Evolutionary conservation across 306 rosid genomes (phyloP).

Genomic region (Vigna nakashimae): DNA sequence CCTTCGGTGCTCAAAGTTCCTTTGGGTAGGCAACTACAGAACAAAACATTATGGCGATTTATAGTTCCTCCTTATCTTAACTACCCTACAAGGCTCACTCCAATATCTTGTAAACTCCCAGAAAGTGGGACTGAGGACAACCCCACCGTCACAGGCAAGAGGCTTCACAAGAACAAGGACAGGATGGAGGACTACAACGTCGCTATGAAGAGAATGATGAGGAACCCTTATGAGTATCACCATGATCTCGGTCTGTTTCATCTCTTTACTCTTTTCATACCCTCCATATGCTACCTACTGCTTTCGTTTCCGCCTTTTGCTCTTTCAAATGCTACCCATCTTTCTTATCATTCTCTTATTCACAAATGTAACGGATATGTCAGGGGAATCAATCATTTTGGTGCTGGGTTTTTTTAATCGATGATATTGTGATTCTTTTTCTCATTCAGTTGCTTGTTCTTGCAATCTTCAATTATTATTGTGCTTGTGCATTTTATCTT

Average conservation of each 20-base stretch:
- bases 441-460: slow-evolving; percentile 18
- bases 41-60: slow-evolving; percentile 36
- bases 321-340: slow-evolving; percentile 1
- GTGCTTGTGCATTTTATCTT: not conserved
- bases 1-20: slow-evolving; percentile 52
- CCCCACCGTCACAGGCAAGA: slow-evolving; percentile 34
- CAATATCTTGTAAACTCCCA: slow-evolving; percentile 57
- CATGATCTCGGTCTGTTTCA: slow-evolving; percentile 88
- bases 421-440: slow-evolving; percentile 1
- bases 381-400: not conserved
- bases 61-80: slow-evolving; percentile 37
- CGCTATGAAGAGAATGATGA: slow-evolving; percentile 94
- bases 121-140: slow-evolving; percentile 66
- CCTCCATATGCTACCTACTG: not conserved
- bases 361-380: not conserved
- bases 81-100: slow-evolving; percentile 35
- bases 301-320: not conserved
- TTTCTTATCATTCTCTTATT: not conserved
- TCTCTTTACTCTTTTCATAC: slow-evolving; percentile 33
- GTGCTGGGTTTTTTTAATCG: not conserved
- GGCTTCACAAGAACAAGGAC: slow-evolving; percentile 50
- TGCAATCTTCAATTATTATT: slow-evolving; percentile 4
- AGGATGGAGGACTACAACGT: slow-evolving; percentile 79
- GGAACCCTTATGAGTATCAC: slow-evolving; percentile 92
- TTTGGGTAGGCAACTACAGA: slow-evolving; percentile 29